phyloP scores from a whole-genome alignment of 768 basidiomycete species.

The Tulasnella sp. region DNA sequence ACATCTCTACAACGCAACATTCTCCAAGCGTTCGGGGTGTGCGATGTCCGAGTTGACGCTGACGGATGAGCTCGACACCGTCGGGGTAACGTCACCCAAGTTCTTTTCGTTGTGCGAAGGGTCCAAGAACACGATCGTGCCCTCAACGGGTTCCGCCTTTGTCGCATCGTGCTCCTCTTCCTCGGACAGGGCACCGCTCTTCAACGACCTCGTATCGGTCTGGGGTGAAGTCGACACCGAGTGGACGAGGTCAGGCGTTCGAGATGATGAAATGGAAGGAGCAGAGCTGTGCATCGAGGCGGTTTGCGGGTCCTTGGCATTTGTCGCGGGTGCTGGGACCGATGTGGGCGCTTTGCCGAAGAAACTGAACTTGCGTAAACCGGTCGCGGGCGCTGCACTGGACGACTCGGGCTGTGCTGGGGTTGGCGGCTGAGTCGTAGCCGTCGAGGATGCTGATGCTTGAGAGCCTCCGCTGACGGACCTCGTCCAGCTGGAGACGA shows the following conservation, averaged over 20 bases:
- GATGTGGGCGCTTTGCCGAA: not conserved
- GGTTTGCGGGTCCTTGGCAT: not conserved
- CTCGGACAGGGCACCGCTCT: not conserved
- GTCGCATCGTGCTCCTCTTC: not conserved
- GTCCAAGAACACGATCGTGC: not conserved
- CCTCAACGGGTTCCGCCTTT: not conserved
- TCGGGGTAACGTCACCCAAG: not conserved
- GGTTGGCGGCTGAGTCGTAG: not conserved
- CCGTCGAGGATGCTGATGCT: not conserved
- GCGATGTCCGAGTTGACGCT: not conserved
- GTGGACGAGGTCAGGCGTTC: not conserved
- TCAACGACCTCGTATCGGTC: slow-evolving; percentile 9
- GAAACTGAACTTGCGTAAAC: slow-evolving; percentile 26
- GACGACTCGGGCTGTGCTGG: not conserved
- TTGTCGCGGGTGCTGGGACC: not conserved
- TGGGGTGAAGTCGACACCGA: slow-evolving; percentile 1
- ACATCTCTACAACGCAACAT: not conserved
- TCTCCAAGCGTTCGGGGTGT: not conserved
- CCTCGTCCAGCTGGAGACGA: slow-evolving; percentile 29
- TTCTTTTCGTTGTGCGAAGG: not conserved
- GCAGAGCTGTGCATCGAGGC: slow-evolving; percentile 2
- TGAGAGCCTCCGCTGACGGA: slow-evolving; percentile 9
- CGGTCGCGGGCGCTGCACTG: not conserved
- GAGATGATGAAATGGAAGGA: not conserved
- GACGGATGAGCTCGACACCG: not conserved